Base-by-base conservation (phyloP, 1,139 yeast genomes). In the Yamadazyma membranifaciens region DNA sequence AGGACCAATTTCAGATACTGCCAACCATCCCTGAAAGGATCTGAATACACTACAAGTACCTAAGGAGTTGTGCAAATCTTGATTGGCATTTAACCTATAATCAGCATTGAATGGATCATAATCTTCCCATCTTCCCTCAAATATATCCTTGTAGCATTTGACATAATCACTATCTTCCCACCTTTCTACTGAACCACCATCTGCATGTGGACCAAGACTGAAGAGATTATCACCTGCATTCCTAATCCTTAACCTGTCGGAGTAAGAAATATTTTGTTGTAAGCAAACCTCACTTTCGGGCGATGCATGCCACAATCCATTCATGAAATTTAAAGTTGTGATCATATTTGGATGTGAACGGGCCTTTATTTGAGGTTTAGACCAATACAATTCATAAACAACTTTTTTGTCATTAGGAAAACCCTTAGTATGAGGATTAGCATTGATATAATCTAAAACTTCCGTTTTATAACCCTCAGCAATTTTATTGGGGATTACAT, bases 1-100 rank as follows among this genome's bases (percentile, higher is more conserved):
- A 6, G 72, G 63, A 6, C 63, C 65, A 16, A 44, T 49, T 22
- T 43, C 38, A 12, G 69, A 59, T 45, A 73, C 54, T 1, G 76
- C 67, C 36, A 73, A 48, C 78, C 78, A 74, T 6, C 78, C 79
- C 54, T 74, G 80, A 40, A 72, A 66, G 24, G 73, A 60, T 40
- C 78, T 55, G 50, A 70, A 72, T 11, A 62, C 59, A n/a, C 67
- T 63, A 36, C 76, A 69, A 14, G 67, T 61, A 1, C 56, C 52
- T 17, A 50, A 45, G 24, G 58, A 54, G 34, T 55, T 51, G 45
- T 73, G 67, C 40, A 67, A 47, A 40, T 67, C 67, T 41, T 59
- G 56, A 10, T 54, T 50, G 2, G 75, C 73, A 32, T 56, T 46
- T 12, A 63, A 52, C 30, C 77, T 56, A 31, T 62, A 62, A 15